Percentiles rank a stretch among this genome's conserved stretches.
Conservation (phyloP, 192 early-diverging fungal genomes). For the Piromyces finnis region DNA sequence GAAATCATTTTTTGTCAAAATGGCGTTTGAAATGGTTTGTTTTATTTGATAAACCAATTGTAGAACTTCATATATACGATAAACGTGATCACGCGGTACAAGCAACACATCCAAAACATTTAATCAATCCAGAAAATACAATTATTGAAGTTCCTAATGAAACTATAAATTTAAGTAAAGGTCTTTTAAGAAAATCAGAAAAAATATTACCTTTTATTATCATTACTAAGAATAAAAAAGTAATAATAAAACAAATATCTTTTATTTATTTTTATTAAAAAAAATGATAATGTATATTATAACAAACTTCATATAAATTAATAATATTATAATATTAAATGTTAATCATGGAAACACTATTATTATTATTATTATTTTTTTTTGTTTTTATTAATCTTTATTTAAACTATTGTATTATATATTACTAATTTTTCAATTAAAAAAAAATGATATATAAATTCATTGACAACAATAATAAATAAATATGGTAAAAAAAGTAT, state of each 20-base stretch:
- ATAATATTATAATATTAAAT: background rate
- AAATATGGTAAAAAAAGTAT: no score
- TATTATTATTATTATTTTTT: no score
- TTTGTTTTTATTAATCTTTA: no score
- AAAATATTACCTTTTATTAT: background rate
- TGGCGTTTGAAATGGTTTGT: background rate
- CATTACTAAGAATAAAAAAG: background rate
- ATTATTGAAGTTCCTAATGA: background rate
- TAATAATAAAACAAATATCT: no score
- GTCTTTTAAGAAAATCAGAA: background rate
- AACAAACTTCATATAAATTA: no score
- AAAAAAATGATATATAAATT: no score
- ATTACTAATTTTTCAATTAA: no score
- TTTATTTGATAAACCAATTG: background rate
- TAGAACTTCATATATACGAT: background rate
- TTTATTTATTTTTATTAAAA: no score
- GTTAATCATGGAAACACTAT: no score
- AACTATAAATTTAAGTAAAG: background rate
- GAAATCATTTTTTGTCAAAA: background rate
- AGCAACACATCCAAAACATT: background rate
- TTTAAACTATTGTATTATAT: no score
- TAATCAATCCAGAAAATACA: background rate
- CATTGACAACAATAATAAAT: no score
- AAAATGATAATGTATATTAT: no score
- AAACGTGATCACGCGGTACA: background rate